phyloP scores from a whole-genome alignment of 2,329 filamentous ascomycete genomes.

The Phialophora tarda region DNA sequence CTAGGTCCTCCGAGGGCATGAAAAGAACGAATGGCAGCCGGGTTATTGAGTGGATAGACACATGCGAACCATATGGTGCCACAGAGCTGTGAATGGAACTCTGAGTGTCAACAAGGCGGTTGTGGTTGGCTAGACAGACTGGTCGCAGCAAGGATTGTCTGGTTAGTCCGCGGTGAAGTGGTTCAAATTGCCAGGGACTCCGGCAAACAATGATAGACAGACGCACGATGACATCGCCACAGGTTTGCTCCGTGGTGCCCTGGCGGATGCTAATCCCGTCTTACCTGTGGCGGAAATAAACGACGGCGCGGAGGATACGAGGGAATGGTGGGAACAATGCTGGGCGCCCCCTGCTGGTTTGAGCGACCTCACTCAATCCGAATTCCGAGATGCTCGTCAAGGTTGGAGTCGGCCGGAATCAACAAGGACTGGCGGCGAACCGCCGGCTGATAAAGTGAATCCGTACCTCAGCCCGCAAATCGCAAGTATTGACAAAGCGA shows the following conservation, averaged over 20 bases:
- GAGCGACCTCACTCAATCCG: background rate
- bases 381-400: background rate
- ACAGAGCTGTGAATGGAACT: constrained; percentile 22
- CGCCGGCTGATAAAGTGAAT: background rate
- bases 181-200: background rate
- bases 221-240: constrained; percentile 20
- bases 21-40: background rate
- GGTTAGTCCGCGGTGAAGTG: background rate
- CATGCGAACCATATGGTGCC: constrained; percentile 11
- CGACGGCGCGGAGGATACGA: background rate
- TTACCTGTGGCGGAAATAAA: background rate
- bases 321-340: background rate
- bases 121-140: constrained; percentile 18
- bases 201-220: constrained; percentile 1
- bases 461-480: background rate
- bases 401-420: background rate
- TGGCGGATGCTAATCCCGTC: constrained; percentile 3
- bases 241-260: background rate
- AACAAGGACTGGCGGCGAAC: background rate
- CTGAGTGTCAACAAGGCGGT: background rate
- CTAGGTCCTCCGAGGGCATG: constrained; percentile 16
- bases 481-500: background rate
- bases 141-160: background rate
- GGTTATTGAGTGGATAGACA: constrained; percentile 9
- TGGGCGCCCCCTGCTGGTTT: background rate